phyloP scores from a whole-genome alignment of 805 yeast species.

The Kuraishia ogatae region DNA sequence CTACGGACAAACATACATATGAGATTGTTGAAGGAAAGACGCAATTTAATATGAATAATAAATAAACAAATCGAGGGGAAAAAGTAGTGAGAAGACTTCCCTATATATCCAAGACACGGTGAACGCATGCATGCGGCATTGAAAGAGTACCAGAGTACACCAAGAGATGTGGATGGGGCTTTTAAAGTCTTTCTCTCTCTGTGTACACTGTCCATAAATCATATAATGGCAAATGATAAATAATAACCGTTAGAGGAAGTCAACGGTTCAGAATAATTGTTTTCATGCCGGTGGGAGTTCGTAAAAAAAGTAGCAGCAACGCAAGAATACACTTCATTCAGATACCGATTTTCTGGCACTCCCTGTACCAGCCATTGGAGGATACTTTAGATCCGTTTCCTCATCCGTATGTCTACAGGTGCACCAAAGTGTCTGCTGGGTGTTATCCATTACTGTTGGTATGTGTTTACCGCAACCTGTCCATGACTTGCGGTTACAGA shows the following conservation, averaged over 20 bases:
- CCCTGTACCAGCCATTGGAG: slow-evolving; percentile 61
- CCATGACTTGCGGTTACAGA: slow-evolving; percentile 48
- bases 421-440: slow-evolving; percentile 43
- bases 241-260: neutral
- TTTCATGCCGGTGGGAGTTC: neutral
- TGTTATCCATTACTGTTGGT: slow-evolving; percentile 41
- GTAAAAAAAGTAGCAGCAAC: neutral
- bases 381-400: slow-evolving; percentile 31
- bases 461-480: slow-evolving; percentile 56
- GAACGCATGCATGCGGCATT: neutral
- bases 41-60: too few relatives aligned
- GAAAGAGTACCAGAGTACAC: neutral
- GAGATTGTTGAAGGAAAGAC: too few relatives aligned
- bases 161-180: neutral
- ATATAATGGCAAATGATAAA: too few relatives aligned
- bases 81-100: neutral
- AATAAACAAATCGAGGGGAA: neutral
- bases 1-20: too few relatives aligned
- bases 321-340: neutral
- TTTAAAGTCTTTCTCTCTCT: neutral
- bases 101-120: neutral
- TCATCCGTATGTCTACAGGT: slow-evolving; percentile 40
- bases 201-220: neutral
- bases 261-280: neutral
- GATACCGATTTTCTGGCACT: slow-evolving; percentile 30